phyloP scores from a whole-genome alignment of 139 green algal species.

The Dunaliella primolecta region DNA sequence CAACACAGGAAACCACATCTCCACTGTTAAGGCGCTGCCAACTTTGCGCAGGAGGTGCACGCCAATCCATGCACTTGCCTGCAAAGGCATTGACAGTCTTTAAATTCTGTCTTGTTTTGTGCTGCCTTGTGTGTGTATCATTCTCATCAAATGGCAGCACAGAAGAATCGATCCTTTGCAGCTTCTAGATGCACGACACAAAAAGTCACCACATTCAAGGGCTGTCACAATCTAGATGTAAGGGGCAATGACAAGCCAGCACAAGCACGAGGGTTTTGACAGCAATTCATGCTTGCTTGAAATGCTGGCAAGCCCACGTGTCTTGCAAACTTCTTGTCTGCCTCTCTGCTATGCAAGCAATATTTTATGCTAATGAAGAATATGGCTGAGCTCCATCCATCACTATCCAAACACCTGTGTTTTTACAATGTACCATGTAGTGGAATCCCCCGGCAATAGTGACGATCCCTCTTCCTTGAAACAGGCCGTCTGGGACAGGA shows the following conservation, averaged over 20 bases:
- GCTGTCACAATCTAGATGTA: too few species aligned
- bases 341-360: too few species aligned
- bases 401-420: not conserved
- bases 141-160: too few species aligned
- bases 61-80: conserved; percentile 36
- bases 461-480: conserved; percentile 36
- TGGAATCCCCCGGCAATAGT: conserved; percentile 41
- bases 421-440: conserved; percentile 39
- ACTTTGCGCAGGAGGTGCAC: conserved; percentile 43
- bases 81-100: not conserved
- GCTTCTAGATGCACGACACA: too few species aligned
- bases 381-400: not conserved
- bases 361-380: not conserved
- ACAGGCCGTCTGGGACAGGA: conserved; percentile 28
- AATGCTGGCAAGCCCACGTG: too few species aligned
- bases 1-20: conserved; percentile 45
- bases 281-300: too few species aligned
- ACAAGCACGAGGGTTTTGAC: not conserved
- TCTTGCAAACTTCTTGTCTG: too few species aligned
- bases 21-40: conserved; percentile 48
- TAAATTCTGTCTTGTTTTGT: not conserved
- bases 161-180: too few species aligned
- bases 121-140: not conserved
- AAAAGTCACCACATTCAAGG: not conserved
- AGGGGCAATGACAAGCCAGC: not conserved